Conservation (phyloP, 2,329 filamentous ascomycete genomes). For the Aureobasidium zeae region DNA sequence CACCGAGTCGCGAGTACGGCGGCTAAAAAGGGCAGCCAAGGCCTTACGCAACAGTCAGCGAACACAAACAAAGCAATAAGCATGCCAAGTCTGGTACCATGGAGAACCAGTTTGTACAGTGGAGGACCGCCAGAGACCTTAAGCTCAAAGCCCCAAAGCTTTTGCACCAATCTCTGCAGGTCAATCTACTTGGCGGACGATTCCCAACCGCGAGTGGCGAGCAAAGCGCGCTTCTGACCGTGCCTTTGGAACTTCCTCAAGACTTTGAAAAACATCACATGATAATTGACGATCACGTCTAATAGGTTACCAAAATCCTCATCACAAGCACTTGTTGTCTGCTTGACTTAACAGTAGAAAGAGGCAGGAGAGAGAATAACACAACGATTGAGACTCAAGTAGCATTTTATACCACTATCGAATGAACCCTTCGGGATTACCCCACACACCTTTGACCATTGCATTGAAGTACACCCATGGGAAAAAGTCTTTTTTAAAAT, state of each 20-base stretch:
- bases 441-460: constrained; percentile 55
- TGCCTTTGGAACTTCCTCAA: neutral
- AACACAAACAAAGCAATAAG: constrained; percentile 30
- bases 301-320: too few species aligned
- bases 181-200: constrained; percentile 3
- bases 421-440: constrained; percentile 47
- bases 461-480: constrained; percentile 55
- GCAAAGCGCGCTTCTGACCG: neutral
- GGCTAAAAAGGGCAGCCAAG: constrained; percentile 21
- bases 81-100: constrained; percentile 25
- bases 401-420: too few species aligned
- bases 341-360: too few species aligned
- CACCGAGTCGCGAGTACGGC: constrained; percentile 14
- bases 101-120: constrained; percentile 28
- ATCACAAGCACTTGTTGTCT: too few species aligned
- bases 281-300: too few species aligned
- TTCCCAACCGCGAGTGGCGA: neutral
- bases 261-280: constrained; percentile 3
- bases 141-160: constrained; percentile 27
- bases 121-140: constrained; percentile 27
- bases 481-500: constrained; percentile 59
- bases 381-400: too few species aligned
- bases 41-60: constrained; percentile 28
- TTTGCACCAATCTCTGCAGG: constrained; percentile 32
- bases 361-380: too few species aligned